Evolutionary conservation across 2,329 filamentous ascomycete species (phyloP).

Genomic region (Sporothrix dimorphospora): DNA sequence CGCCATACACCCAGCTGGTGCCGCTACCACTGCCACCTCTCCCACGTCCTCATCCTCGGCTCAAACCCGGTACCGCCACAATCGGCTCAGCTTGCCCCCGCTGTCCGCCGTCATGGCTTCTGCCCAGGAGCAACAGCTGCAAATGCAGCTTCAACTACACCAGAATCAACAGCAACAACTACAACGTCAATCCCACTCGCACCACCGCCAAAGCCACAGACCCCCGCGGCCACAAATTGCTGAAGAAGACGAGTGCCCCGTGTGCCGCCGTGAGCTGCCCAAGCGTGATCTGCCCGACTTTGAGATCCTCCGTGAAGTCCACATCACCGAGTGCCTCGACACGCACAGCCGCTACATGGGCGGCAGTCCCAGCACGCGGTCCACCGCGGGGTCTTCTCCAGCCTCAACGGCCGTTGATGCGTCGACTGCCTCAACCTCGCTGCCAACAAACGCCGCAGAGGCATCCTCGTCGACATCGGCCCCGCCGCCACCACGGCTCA

Average conservation of each 20-base stretch:
- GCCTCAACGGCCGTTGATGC: not conserved
- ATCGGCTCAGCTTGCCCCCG: constrained; percentile 39
- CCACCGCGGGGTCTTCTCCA: constrained; percentile 25
- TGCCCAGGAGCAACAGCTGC: not conserved
- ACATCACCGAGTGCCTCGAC: constrained; percentile 62
- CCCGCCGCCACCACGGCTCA: constrained; percentile 48
- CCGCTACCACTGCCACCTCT: not conserved
- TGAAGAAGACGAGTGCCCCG: constrained; percentile 79
- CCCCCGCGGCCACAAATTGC: constrained; percentile 45
- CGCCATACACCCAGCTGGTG: too few relatives aligned
- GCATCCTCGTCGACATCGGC: constrained; percentile 13
- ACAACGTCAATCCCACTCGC: constrained; percentile 31
- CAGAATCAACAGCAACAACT: constrained; percentile 14
- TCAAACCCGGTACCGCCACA: constrained; percentile 22
- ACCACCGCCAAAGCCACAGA: constrained; percentile 1
- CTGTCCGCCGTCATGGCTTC: constrained; percentile 21
- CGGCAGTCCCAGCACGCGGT: constrained; percentile 26
- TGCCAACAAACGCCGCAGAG: not conserved
- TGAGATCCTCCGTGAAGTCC: constrained; percentile 58
- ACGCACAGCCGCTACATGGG: constrained; percentile 55
- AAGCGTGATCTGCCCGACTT: constrained; percentile 56
- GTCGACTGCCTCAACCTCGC: constrained; percentile 28
- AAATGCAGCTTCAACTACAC: not conserved
- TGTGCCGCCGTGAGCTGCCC: constrained; percentile 74
- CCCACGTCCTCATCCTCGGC: constrained; percentile 44